Evolutionary conservation across 2,329 filamentous ascomycete species (phyloP), one percentile per base, ranked within the genome.

Genomic region (Claviceps monticola): DNA sequence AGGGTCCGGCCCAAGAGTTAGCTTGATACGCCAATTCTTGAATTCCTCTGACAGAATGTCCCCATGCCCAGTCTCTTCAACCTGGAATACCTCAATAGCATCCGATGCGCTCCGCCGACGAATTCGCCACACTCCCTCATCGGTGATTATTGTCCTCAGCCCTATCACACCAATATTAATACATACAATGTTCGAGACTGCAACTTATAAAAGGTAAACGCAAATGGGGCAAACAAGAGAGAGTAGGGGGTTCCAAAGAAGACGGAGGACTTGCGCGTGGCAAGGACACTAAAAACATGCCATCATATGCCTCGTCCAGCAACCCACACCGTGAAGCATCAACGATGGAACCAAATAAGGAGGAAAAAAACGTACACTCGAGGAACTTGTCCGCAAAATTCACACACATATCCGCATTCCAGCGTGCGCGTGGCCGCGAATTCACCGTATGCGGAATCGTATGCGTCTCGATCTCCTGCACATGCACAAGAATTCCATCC

Each of bases 371-470:
- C 82, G 67, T 66, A 88, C 87, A 94, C 7, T 83, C 82, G 16
- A 97, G 68, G 59, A 97, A 87, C 0, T 70, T 74, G 1, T 79
- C 81, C 1, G 88, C 82, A 68, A 96, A 96, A 59, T 95, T 95
- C 62, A 97, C 93, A 63, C 90, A 96, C 58, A 86, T 79, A 62
- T 96, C 91, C 17, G 88, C 91, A 68, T 97, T 87, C 93, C 93
- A 98, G 46, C 78, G 79, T 2, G 74, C 73, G 34, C 78, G 79
- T 0, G 83, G 82, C 9, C 75, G 68, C 50, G 79, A 75, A 59
- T 84, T 81, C 14, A 94, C 86, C 49, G 79, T 84, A 2, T 79
- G 76, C 0, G 93, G 93, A 51, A 98, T 88, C 34, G 72, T 75
- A 46, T 82, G 80, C 1, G 90, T 96, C 54, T 88, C 79, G 36